Base-by-base conservation (phyloP, 2,329 filamentous ascomycete species). In the Neoascochyta sp. region DNA sequence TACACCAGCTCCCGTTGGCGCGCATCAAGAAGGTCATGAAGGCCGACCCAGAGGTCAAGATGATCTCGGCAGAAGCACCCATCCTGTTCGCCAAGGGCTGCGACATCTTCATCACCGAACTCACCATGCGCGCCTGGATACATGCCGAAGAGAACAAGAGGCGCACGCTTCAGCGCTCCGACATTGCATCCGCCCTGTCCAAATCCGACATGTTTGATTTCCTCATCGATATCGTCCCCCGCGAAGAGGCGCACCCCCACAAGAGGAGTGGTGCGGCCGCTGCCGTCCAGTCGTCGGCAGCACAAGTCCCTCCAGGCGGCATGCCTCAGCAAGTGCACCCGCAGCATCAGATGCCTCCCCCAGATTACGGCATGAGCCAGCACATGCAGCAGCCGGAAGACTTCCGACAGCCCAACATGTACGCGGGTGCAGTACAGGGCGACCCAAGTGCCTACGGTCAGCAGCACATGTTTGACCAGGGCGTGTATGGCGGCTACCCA, bases 131-230 rank as follows among this genome's bases (percentile, higher is more conserved):
- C 44, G 92, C 92, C 25, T 98, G 92, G 92, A 98, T 98, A 44
- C 92, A 98, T 54, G 92, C 92, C 10, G 92, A 98, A 61, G 92
- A 98, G 67, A 98, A 98, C 70, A 98, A 98, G 73, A 80, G 92
- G 16, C 81, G 92, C 23, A 98, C 92, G 1, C 72, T 98, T 22
- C 92, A 98, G 66, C 80, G 92, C 28, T 95, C 87, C 34, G 92
- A 98, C 57, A 98, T 98, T 60, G 92, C 92, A 13, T 93, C 88
- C 8, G 92, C 92, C 9, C 74, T 98, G 14, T 85, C 87, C 38
- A 98, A 98, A 68, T 95, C 88, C 13, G 92, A 98, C 69, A 98
- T 98, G 92, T 98, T 98, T 64, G 92, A 98, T 68, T 98, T 98
- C 67, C 74, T 98, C 37, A 98, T 98, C 61, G 92, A 98, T 60